Base-by-base conservation (phyloP, 345 rosid species). In the Eucalyptus guilfoylei region DNA sequence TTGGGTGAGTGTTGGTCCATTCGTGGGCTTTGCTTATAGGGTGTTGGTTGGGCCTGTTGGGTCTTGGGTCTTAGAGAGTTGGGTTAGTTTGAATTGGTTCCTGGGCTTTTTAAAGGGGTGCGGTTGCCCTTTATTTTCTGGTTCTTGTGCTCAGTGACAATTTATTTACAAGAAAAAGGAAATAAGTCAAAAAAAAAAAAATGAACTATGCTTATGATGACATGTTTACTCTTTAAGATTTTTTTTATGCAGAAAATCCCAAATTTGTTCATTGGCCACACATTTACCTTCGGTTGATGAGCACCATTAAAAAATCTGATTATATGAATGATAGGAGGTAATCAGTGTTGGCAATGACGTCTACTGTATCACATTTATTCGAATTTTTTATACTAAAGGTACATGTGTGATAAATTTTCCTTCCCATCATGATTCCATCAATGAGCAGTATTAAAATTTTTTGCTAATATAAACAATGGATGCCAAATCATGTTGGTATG, bases 401-500 rank as follows among this genome's bases (percentile, higher is more conserved):
- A 64, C 21, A 30, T 2, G 37, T 7, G 17, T 17, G 10, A n/a
- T n/a, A 14, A 9, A 64, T 64, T 64, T 64, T n/a, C 37, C 76
- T 64, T 64, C n/a, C 69, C 16, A 12, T 7, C 8, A 0, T 26
- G n/a, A 28, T 60, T 11, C n/a, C 32, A 28, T 60, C 32, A 60
- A 60, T 28, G 32, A 60, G 32, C 15, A 60, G 4, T 6, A 13
- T 26, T 26, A 60, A 26, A 58, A 3, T 12, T 2, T 10, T 21
- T 24, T 55, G 30, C 30, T 24, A 9, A 55, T 24, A 55, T 12
- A 28, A 3, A 60, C 16, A 30, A 60, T 12, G 32, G 14, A 69
- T 9, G 8, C 5, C 4, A 19, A 17, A 37, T 2, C 7, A 0
- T 37, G 14, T 19, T 37, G 44, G 8, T 10, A 16, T 1, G 42